Base-by-base conservation (phyloP, 2,329 filamentous ascomycete genomes). In the Simplicillium sp. region DNA sequence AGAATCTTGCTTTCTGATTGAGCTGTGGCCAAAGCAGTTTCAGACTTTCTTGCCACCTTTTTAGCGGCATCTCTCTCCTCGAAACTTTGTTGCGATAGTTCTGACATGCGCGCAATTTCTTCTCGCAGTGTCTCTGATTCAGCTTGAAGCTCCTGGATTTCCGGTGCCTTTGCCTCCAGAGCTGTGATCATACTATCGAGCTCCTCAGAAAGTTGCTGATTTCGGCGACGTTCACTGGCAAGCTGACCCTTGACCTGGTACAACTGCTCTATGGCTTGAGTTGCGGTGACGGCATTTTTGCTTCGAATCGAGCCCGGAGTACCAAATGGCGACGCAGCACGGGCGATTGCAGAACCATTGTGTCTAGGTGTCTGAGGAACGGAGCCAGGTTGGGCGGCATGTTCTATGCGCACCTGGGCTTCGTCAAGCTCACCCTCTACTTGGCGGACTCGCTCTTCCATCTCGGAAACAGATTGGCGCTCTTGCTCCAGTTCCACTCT, bases 181-280 rank as follows among this genome's bases (percentile, higher is more conserved):
- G 89, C 83, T 31, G 80, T 75, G 44, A 96, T 77, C 67, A 96
- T 86, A 44, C 92, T 85, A 48, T 96, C 87, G 35, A 97, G 68
- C 35, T 90, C 80, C 31, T 80, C 75, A 14, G 77, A 75, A 11
- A 96, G 76, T 54, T 87, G 79, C 47, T 84, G 78, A 50, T 78
- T 87, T 16, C 80, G 77, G 44, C 84, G 75, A 55, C 82, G 81
- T 59, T 94, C 85, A 3, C 73, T 76, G 3, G 81, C 79, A 29
- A 96, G 70, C 51, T 85, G 76, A 41, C 77, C 70, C 70, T 92
- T 85, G 60, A 80, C 68, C 51, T 75, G 77, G 58, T 75, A 80
- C 2, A 80, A 64, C 49, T 82, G 77, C 36, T 81, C 77, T 42
- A 82, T 72, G 2, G 76, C 73, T 49, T 82, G 77, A 0, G 76